A percentile compares a stretch with the other conserved stretches of the same genome.
These are phyloP conservation scores for Aureobasidium sp. DNA, from an alignment of 2,329 filamentous ascomycete species.

Conservation along the genomic window DNA sequence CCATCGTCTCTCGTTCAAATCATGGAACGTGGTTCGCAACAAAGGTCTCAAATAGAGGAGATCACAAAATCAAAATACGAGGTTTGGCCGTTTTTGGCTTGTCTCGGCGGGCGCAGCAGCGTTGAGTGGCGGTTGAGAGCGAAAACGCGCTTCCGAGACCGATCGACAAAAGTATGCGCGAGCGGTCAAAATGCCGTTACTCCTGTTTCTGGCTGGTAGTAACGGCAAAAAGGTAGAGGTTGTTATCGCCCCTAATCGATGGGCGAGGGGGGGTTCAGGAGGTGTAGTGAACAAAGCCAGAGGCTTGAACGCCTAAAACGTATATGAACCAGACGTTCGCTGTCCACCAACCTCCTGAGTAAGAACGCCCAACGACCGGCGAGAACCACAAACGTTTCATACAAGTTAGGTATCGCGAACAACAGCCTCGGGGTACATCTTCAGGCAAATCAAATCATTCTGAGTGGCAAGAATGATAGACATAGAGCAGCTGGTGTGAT, in stretches of 20 bases:
- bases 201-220: not conserved
- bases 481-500: not conserved
- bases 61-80: too few relatives aligned
- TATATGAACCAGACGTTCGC: not conserved
- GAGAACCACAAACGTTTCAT: not conserved
- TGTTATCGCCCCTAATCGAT: not conserved
- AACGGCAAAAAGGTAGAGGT: not conserved
- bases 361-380: not conserved
- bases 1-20: not conserved
- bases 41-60: constrained; percentile 3
- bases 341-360: not conserved
- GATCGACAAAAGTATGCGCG: constrained; percentile 3
- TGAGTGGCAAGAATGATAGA: not conserved
- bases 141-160: constrained; percentile 1
- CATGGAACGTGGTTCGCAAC: not conserved
- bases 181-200: not conserved
- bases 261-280: constrained; percentile 4
- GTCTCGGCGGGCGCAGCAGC: constrained; percentile 8
- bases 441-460: too few relatives aligned
- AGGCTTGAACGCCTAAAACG: not conserved
- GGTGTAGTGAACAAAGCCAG: not conserved
- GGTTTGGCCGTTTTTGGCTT: not conserved
- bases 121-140: not conserved
- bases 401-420: not conserved
- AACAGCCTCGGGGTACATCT: not conserved